These are phyloP conservation scores for Pyrenophora seminiperda DNA, from an alignment of 2,329 filamentous ascomycete genomes.

Conservation along the genomic window DNA sequence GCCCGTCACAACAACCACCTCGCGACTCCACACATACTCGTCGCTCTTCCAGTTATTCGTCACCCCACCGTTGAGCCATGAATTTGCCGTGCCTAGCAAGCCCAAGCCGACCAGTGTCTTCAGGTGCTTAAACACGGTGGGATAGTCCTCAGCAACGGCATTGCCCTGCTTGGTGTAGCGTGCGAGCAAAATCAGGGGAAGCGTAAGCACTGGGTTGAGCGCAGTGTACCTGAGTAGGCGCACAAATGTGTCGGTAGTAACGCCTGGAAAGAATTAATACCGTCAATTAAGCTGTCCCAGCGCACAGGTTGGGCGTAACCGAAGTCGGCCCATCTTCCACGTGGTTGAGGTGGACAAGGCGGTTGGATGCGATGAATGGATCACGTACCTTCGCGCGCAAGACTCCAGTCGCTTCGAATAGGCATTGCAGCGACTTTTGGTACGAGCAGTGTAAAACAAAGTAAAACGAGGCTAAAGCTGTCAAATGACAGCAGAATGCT, in stretches of 20 bases:
- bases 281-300: neutral
- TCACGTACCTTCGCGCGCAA: constrained; percentile 47
- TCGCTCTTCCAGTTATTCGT: constrained; percentile 60
- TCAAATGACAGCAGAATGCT: neutral
- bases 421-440: constrained; percentile 35
- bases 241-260: constrained; percentile 62
- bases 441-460: neutral
- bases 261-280: constrained; percentile 28
- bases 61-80: constrained; percentile 58
- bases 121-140: constrained; percentile 61
- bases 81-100: constrained; percentile 56
- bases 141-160: constrained; percentile 54
- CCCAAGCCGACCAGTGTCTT: constrained; percentile 61
- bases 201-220: constrained; percentile 67
- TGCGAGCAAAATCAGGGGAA: constrained; percentile 67
- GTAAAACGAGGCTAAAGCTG: neutral
- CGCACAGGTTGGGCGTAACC: neutral
- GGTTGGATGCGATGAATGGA: neutral
- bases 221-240: constrained; percentile 64
- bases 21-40: constrained; percentile 68
- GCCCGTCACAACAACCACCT: constrained; percentile 76
- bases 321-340: too few relatives aligned
- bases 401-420: constrained; percentile 46
- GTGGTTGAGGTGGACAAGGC: neutral
- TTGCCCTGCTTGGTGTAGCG: constrained; percentile 68